These are phyloP conservation scores for Paragyromitra xinjiangensis DNA, from an alignment of 495 filamentous ascomycete species.

Conservation along the genomic window DNA sequence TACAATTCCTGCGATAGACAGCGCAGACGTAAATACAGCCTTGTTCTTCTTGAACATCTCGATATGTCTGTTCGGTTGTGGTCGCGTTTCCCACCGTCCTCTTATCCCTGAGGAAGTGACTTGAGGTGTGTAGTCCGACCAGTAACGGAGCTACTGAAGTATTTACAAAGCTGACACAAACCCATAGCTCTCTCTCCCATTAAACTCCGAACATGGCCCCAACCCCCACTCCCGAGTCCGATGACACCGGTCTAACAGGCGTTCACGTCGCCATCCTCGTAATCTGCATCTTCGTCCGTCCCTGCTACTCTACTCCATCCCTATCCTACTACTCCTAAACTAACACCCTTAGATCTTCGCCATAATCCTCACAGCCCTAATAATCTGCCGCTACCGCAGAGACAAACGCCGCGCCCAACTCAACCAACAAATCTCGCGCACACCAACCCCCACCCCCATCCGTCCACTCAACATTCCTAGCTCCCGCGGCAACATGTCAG, in stretches of 20 bases:
- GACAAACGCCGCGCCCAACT: constrained; percentile 17
- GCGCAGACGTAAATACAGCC: constrained; percentile 5
- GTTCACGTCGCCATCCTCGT: constrained; percentile 21
- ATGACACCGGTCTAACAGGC: neutral
- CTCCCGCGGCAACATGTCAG: neutral
- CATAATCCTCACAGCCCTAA: neutral
- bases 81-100: neutral
- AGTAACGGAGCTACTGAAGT: neutral
- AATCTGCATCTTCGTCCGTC: constrained; percentile 16
- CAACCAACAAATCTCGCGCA: constrained; percentile 2
- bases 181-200: neutral
- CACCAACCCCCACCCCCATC: constrained; percentile 13
- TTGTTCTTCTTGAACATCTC: neutral
- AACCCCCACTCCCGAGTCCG: neutral
- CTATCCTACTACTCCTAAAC: neutral
- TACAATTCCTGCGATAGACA: neutral
- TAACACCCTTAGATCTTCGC: constrained; percentile 14
- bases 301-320: neutral
- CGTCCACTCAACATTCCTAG: neutral
- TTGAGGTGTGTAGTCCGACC: neutral
- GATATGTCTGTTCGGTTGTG: neutral
- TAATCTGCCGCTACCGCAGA: constrained; percentile 10
- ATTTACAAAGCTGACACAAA: neutral
- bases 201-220: neutral
- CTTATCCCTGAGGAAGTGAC: neutral